Evolutionary conservation across 169 alveolate species (phyloP).

Genomic region (Babesia divergens): DNA sequence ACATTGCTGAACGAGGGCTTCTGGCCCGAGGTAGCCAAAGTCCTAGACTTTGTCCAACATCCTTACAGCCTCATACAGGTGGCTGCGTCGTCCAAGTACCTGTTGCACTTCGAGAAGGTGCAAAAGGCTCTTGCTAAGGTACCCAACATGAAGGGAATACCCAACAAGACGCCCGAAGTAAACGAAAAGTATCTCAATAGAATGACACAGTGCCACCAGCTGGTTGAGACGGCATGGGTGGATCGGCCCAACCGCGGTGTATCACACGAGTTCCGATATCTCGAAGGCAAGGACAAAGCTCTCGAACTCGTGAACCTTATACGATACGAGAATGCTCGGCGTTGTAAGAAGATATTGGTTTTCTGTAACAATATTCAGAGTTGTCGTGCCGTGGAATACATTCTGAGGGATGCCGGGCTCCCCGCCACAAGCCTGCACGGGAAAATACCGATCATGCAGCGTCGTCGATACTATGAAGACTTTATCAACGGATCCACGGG

Average conservation of each 20-base stretch:
- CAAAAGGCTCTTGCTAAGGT: conserved; percentile 31
- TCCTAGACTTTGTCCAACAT: conserved; percentile 18
- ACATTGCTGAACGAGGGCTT: conserved; percentile 50
- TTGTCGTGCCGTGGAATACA: conserved; percentile 56
- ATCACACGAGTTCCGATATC: conserved; percentile 37
- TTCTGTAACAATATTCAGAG: conserved; percentile 51
- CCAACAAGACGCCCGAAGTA: not conserved
- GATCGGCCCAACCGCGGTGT: conserved; percentile 55
- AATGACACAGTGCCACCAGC: not conserved
- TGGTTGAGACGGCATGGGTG: conserved; percentile 47
- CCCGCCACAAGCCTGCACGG: conserved; percentile 58
- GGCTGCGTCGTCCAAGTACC: conserved; percentile 37
- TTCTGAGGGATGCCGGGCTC: conserved; percentile 49
- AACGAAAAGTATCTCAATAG: conserved; percentile 15
- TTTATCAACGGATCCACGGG: conserved; percentile 17
- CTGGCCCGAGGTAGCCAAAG: conserved; percentile 29
- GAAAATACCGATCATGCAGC: conserved; percentile 48
- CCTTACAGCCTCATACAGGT: conserved; percentile 27
- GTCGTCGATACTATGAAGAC: conserved; percentile 24
- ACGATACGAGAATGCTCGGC: conserved; percentile 29
- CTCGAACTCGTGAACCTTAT: conserved; percentile 45
- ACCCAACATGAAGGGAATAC: conserved; percentile 2
- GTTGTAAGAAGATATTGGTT: conserved; percentile 40
- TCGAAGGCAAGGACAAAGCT: conserved; percentile 39
- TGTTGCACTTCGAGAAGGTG: conserved; percentile 31